Conservation (phyloP, 1,284 basidiomycete species). For the Sporisorium exsertum region DNA sequence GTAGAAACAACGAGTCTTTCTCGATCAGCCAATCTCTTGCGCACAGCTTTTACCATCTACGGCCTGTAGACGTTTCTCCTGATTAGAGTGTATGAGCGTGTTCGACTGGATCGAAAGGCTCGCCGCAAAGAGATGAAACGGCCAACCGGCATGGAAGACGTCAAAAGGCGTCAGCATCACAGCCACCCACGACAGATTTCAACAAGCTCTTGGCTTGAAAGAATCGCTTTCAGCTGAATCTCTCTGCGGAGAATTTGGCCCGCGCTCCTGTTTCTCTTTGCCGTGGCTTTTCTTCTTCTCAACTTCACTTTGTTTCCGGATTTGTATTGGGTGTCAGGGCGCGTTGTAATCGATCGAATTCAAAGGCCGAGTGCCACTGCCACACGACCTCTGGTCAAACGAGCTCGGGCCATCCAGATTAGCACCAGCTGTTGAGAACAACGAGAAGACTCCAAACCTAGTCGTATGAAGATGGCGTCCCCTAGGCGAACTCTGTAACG, state of each 20-base stretch:
- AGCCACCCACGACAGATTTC: not conserved
- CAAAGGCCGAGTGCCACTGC: conserved; percentile 16
- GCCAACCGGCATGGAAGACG: no score
- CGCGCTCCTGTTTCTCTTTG: not conserved
- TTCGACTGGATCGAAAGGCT: no score
- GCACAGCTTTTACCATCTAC: no score
- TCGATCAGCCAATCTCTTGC: not conserved
- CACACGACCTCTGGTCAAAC: conserved; percentile 25
- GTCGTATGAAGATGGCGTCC: no score
- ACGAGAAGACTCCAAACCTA: not conserved
- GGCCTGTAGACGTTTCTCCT: no score
- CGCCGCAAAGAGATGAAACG: no score
- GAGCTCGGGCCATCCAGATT: conserved; percentile 1
- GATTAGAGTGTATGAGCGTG: no score
- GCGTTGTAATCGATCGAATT: conserved; percentile 26
- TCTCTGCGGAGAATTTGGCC: not conserved
- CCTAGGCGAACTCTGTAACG: no score
- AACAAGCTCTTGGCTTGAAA: not conserved
- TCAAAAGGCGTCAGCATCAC: not conserved
- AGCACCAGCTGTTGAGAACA: not conserved
- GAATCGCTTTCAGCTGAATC: not conserved
- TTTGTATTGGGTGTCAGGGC: conserved; percentile 9
- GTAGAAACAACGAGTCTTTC: not conserved
- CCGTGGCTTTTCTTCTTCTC: conserved; percentile 6
- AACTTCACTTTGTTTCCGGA: not conserved